phyloP scores from a whole-genome alignment of 1,139 yeast species.

The Yamadazyma membranifaciens region DNA sequence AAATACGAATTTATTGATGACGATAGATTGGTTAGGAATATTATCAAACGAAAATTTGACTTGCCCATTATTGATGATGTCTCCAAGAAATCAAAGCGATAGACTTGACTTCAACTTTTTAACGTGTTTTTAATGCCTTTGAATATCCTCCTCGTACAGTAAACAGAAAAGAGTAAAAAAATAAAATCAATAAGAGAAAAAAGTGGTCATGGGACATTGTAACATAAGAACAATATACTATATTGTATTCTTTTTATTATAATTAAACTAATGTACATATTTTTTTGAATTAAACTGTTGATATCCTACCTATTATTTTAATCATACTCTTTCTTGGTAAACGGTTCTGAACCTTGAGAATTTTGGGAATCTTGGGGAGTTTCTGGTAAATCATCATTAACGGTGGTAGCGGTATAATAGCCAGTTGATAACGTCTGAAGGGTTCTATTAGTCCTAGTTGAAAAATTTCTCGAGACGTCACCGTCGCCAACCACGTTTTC shows the following conservation, averaged over 20 bases:
- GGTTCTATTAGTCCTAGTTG: constrained; percentile 9
- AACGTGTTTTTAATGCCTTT: no score
- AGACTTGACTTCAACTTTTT: background rate
- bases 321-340: no score
- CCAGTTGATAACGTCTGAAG: constrained; percentile 4
- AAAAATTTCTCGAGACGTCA: constrained; percentile 5
- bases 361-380: no score
- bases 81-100: background rate
- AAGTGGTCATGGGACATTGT: background rate
- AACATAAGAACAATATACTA: background rate
- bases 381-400: background rate
- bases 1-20: constrained; percentile 49
- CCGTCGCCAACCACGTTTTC: background rate
- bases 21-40: constrained; percentile 54
- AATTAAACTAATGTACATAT: constrained; percentile 6
- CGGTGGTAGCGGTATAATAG: constrained; percentile 1
- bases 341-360: no score
- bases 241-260: constrained; percentile 1
- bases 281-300: constrained; percentile 1
- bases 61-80: constrained; percentile 14
- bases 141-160: no score
- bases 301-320: no score
- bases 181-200: no score
- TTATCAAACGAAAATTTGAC: constrained; percentile 49
- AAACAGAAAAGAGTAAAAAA: no score